phyloP scores from a whole-genome alignment of 176 grass and related monocot species.

The Echinochloa phyllopogon region DNA sequence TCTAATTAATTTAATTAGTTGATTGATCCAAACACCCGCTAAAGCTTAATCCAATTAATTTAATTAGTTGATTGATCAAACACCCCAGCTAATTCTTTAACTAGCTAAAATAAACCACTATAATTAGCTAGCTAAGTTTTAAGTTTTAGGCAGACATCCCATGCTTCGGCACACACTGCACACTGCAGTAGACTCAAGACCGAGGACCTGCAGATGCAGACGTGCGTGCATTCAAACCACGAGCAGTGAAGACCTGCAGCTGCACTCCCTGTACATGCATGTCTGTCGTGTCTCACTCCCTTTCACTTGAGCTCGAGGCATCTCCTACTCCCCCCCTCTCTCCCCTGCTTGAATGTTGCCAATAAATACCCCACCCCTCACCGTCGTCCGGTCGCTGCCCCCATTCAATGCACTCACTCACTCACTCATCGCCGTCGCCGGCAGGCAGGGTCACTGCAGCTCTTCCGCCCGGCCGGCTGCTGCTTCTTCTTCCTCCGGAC shows the following conservation, averaged over 20 bases:
- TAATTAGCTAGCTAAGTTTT: too few species aligned
- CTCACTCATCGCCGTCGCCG: not conserved
- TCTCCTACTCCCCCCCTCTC: not conserved
- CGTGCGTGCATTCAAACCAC: constrained; percentile 16
- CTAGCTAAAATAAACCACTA: too few species aligned
- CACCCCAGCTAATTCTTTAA: too few species aligned
- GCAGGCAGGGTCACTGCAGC: not conserved
- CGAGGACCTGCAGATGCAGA: not conserved
- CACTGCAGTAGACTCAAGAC: too few species aligned
- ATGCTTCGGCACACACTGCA: too few species aligned
- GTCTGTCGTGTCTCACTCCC: not conserved
- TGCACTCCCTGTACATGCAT: not conserved
- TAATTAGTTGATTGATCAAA: too few species aligned
- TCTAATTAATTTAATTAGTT: too few species aligned
- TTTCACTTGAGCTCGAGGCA: not conserved
- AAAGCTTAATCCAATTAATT: too few species aligned
- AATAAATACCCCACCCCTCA: constrained; percentile 50
- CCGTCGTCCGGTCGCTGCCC: constrained; percentile 41
- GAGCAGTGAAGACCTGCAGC: too few species aligned
- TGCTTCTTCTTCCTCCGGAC: not conserved
- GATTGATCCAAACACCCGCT: too few species aligned
- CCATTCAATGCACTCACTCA: constrained; percentile 20
- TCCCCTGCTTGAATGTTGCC: constrained; percentile 45
- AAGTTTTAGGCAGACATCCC: too few species aligned
- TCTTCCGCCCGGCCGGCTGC: not conserved